These are phyloP conservation scores for Chaetomium sp. DNA, from an alignment of 2,329 filamentous ascomycete genomes.

Conservation along the genomic window DNA sequence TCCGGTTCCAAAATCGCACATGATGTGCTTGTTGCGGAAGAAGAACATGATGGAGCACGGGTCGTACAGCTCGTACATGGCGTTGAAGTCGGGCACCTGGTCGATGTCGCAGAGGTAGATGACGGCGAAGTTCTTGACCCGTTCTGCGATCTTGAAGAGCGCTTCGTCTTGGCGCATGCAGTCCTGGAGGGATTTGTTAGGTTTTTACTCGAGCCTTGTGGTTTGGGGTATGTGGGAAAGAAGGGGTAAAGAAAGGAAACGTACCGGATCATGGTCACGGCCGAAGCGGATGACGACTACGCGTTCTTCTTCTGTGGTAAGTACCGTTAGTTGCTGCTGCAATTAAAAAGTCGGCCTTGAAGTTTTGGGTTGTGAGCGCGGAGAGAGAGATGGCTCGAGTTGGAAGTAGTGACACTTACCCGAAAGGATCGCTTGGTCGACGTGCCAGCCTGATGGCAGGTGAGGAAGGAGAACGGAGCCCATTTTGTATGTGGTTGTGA, in stretches of 20 bases:
- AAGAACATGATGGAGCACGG: slow-evolving; percentile 96
- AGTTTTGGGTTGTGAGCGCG: slow-evolving; percentile 20
- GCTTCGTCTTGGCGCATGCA: slow-evolving; percentile 78
- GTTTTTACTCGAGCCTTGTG: not conserved
- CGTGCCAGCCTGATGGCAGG: slow-evolving; percentile 89
- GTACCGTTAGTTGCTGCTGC: not conserved
- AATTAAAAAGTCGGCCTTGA: slow-evolving; percentile 20
- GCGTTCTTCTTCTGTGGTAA: slow-evolving; percentile 67
- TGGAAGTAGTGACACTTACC: slow-evolving; percentile 24
- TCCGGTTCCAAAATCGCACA: slow-evolving; percentile 94
- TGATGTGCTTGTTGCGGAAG: slow-evolving; percentile 98
- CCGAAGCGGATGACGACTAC: slow-evolving; percentile 93
- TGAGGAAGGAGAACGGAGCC: slow-evolving; percentile 91
- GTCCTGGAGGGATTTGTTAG: slow-evolving; percentile 31
- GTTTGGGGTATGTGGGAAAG: not conserved
- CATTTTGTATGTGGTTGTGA: slow-evolving; percentile 31
- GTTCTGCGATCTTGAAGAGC: slow-evolving; percentile 87
- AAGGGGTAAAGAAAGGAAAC: not conserved
- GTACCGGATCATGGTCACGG: slow-evolving; percentile 67
- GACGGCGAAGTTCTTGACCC: slow-evolving; percentile 86
- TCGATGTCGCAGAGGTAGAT: slow-evolving; percentile 59
- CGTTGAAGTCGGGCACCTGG: slow-evolving; percentile 28
- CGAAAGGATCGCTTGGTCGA: slow-evolving; percentile 84
- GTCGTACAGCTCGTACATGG: slow-evolving; percentile 77
- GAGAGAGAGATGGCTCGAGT: slow-evolving; percentile 24